Percentiles rank a stretch among this genome's conserved stretches.
phyloP scores from a whole-genome alignment of 1,284 basidiomycete species.

The Sutorius eximius region DNA sequence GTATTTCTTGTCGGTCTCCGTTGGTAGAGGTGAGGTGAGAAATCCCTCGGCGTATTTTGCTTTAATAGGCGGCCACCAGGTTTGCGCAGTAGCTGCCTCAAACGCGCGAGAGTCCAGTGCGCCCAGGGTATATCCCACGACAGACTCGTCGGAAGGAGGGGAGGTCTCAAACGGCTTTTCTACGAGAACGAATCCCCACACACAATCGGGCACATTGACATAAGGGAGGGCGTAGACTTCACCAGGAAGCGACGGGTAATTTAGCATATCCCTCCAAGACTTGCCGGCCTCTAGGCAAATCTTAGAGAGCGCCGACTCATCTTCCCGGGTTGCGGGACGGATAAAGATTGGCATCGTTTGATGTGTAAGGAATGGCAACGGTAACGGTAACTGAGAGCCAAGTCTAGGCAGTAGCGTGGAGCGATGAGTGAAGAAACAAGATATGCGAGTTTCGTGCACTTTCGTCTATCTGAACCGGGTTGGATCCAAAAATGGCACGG shows the following conservation, averaged over 20 bases:
- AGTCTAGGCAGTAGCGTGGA: not conserved
- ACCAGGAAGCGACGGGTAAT: conserved; percentile 62
- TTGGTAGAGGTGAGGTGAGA: conserved; percentile 13
- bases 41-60: conserved; percentile 21
- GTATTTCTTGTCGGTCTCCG: conserved; percentile 25
- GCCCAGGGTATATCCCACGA: conserved; percentile 32
- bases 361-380: not conserved
- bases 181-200: conserved; percentile 73
- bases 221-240: conserved; percentile 73
- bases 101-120: conserved; percentile 32
- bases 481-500: not conserved
- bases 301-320: conserved; percentile 56
- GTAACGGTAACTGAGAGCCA: not conserved
- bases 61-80: conserved; percentile 36
- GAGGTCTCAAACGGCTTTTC: conserved; percentile 41
- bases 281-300: conserved; percentile 73
- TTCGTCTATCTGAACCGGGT: conserved; percentile 2
- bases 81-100: conserved; percentile 23
- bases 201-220: conserved; percentile 54
- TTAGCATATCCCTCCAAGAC: conserved; percentile 61
- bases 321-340: conserved; percentile 52
- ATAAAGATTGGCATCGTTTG: conserved; percentile 48
- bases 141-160: conserved; percentile 29
- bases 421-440: conserved; percentile 1
- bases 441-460: not conserved